Conservation (phyloP, 768 basidiomycete species). For the Dioszegia crocea region DNA sequence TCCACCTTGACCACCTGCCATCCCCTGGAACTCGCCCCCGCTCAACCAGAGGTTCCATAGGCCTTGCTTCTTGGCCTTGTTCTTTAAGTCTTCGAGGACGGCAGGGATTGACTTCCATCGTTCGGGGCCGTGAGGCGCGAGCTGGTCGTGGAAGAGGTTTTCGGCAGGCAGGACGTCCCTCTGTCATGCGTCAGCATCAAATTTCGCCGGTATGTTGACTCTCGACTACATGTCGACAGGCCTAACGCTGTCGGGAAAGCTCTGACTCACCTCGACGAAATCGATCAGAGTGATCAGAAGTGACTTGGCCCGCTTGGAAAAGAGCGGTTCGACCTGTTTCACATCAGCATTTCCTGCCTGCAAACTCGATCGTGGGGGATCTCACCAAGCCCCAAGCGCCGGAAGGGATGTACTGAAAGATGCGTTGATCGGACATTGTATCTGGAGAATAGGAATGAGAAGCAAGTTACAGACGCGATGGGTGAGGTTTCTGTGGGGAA, state of each 20-base stretch:
- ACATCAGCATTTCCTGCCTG: neutral
- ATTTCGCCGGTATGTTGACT: too few species aligned
- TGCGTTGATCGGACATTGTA: conserved; percentile 8
- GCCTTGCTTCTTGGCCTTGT: conserved; percentile 77
- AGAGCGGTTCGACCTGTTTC: conserved; percentile 67
- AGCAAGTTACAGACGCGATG: too few species aligned
- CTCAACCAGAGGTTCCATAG: conserved; percentile 97
- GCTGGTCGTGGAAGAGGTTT: conserved; percentile 70
- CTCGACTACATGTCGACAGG: too few species aligned
- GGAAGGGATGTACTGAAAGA: conserved; percentile 20
- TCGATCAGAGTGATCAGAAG: conserved; percentile 73
- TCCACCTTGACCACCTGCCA: conserved; percentile 62
- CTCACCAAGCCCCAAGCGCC: conserved; percentile 50
- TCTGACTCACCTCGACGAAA: conserved; percentile 69
- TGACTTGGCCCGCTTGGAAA: conserved; percentile 84
- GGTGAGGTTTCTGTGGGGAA: neutral
- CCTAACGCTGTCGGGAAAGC: conserved; percentile 16
- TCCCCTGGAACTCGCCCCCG: conserved; percentile 79
- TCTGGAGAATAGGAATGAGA: too few species aligned
- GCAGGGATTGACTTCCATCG: conserved; percentile 78
- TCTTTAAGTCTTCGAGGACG: conserved; percentile 77
- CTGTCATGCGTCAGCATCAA: conserved; percentile 52
- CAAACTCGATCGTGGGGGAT: neutral
- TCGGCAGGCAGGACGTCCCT: conserved; percentile 81
- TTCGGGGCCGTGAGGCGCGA: conserved; percentile 66